These are phyloP conservation scores for Pleurotus tuoliensis DNA, from an alignment of 768 basidiomycete genomes.

Conservation along the genomic window DNA sequence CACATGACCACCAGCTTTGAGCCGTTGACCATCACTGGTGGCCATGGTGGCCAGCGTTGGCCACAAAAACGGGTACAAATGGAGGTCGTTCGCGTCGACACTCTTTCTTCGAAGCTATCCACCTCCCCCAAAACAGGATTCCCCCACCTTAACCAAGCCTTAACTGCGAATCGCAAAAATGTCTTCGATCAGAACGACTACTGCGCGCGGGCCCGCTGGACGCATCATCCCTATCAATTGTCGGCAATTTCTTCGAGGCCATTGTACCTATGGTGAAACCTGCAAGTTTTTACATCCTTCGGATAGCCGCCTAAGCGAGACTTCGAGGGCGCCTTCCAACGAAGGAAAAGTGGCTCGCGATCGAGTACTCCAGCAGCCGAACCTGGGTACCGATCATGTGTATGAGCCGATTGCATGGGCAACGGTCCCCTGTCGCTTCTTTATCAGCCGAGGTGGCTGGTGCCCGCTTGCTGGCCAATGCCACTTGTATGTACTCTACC, in stretches of 20 bases:
- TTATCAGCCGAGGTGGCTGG: constrained; percentile 36
- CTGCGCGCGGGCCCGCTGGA: neutral
- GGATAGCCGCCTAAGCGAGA: too few species aligned
- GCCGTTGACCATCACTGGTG: too few species aligned
- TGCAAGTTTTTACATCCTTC: neutral
- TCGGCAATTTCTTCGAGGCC: neutral
- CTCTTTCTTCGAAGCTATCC: too few species aligned
- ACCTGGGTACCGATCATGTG: neutral
- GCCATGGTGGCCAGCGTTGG: too few species aligned
- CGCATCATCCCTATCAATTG: neutral
- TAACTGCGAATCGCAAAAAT: too few species aligned
- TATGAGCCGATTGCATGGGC: constrained; percentile 23
- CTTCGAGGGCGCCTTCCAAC: too few species aligned
- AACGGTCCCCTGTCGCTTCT: constrained; percentile 37
- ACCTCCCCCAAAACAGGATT: too few species aligned
- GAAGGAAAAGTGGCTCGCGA: neutral
- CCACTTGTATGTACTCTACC: constrained; percentile 30
- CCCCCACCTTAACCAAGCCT: too few species aligned
- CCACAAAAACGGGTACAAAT: too few species aligned
- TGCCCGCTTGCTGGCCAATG: constrained; percentile 39
- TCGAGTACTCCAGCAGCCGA: neutral
- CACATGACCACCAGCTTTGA: too few species aligned
- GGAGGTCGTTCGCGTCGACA: too few species aligned
- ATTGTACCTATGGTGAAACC: neutral
- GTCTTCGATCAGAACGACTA: too few species aligned